phyloP scores from a whole-genome alignment of 2,329 filamentous ascomycete species.

The Fusarium solani-melongenae region DNA sequence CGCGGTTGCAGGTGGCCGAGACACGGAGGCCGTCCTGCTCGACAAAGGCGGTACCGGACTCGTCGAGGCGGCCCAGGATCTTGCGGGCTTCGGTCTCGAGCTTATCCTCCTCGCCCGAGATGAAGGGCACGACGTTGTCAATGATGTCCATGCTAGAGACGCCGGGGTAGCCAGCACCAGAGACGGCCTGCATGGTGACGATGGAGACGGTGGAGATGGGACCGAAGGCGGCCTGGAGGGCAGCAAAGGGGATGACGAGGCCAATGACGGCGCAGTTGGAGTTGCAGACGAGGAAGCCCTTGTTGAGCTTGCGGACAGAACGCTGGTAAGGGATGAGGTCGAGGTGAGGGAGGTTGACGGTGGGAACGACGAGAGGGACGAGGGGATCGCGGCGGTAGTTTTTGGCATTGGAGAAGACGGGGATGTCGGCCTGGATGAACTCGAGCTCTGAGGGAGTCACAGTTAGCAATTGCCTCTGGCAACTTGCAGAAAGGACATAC shows the following conservation, averaged over 20 bases:
- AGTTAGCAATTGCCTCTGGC: slow-evolving; percentile 9
- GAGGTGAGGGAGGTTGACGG: slow-evolving; percentile 90
- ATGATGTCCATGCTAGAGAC: slow-evolving; percentile 95
- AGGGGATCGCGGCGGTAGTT: slow-evolving; percentile 93
- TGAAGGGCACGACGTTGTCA: slow-evolving; percentile 96
- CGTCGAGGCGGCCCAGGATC: slow-evolving; percentile 84
- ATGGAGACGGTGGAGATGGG: slow-evolving; percentile 80
- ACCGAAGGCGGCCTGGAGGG: slow-evolving; percentile 87
- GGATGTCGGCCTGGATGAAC: slow-evolving; percentile 87
- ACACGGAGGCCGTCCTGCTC: slow-evolving; percentile 81
- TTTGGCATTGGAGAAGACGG: slow-evolving; percentile 97
- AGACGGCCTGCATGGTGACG: slow-evolving; percentile 95
- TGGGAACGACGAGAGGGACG: slow-evolving; percentile 93
- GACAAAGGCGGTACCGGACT: slow-evolving; percentile 77
- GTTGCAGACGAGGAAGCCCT: slow-evolving; percentile 96
- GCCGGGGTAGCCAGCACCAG: slow-evolving; percentile 90
- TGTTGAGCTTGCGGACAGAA: slow-evolving; percentile 75
- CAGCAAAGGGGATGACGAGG: slow-evolving; percentile 93
- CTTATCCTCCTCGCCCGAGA: slow-evolving; percentile 95
- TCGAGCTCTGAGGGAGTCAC: slow-evolving; percentile 75
- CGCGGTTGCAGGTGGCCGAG: slow-evolving; percentile 90
- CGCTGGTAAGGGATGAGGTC: slow-evolving; percentile 91
- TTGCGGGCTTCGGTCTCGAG: slow-evolving; percentile 94
- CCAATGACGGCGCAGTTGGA: slow-evolving; percentile 98
- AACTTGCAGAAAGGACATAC: slow-evolving; percentile 60